Evolutionary conservation across 1,284 basidiomycete genomes (phyloP), one percentile per base, ranked within the genome.

Genomic region (Irpex lacteus): DNA sequence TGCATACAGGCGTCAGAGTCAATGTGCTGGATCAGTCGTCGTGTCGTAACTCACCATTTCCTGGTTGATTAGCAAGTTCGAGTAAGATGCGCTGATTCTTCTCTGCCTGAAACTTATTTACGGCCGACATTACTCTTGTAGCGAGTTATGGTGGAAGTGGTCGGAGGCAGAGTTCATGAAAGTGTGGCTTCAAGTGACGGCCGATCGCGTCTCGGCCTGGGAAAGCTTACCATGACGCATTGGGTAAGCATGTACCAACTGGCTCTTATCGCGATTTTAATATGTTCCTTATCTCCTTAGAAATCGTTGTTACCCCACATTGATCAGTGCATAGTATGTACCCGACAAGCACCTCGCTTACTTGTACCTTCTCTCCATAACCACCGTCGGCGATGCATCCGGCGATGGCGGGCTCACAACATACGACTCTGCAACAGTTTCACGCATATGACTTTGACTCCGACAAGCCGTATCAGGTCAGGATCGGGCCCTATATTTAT

Each of bases 11-110:
- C n/a, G 56, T 38, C n/a, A 63, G 58, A 26, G 58, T 38, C 36
- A 18, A 9, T 26, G 52, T 18, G 52, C 37, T 19, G 11, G 8
- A 40, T 34, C 26, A 47, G 36, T 44, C 38, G 8, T 38, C 65
- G 59, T 69, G 66, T 62, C 58, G 55, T 49, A n/a, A 62, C 61
- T 55, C 15, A 86, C 92, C 90, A 72, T 95, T 95, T 68, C 94
- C 93, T 54, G 91, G 89, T 68, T 84, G 81, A 19, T 77, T 74
- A 3, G 81, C 83, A 13, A 95, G 81, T 62, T 94, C 92, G 5
- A 87, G 71, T 37, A 95, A 77, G 9, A 79, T 77, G 44, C 86
- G 85, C 65, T 89, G 89, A 70, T 89, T 91, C 63, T 91, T 81
- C 65, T 94, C 91, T 15, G 83, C 78, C 9, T 84, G 75, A 7